Base-by-base conservation (phyloP, 2,329 filamentous ascomycete species). In the Ceratocystis alfenasii region DNA sequence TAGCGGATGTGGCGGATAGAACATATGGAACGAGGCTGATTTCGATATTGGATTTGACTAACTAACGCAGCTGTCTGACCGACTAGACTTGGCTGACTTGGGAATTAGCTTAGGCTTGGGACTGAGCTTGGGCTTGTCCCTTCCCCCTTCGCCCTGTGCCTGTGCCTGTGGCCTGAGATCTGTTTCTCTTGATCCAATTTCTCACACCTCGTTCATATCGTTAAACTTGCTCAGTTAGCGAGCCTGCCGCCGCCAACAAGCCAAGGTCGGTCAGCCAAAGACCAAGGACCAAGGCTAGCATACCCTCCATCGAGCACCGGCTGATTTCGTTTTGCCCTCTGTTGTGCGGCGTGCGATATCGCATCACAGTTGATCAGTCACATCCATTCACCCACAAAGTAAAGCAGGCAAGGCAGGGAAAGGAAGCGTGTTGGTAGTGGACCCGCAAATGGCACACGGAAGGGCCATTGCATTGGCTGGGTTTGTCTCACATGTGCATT, bases 21-120 rank as follows among this genome's bases (percentile, higher is more conserved):
- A 22, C 46, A 50, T 50, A 7, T 59, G 28, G 55, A 59, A 33
- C 55, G 28, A 59, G 55, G 55, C 55, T 59, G 22, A 20, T 28
- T 41, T 41, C 36, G 36, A 41, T 41, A 41, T 41, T 41, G 10
- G 36, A 41, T 41, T 41, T 15, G 36, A 41, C 36, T 41, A 36
- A 36, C 33, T 10, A 41, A 41, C 12, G 36, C 36, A 25, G 25
- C 22, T 53, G 46, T 10, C 46, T 50, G 46, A 50, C 22, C 20
- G 48, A 53, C 36, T 25, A 3, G 48, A 53, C 48, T 53, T 53
- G 48, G 25, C 20, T 53, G 48, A 28, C n/a, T 53, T 53, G 36
- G 36, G 36, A 41, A 53, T 28, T 53, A 12, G 25, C 22, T 20
- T 10, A 7, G 8, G 8, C 45, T 50, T 20, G n/a, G n/a, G 46